Percentiles rank a stretch among this genome's conserved stretches.
These are phyloP conservation scores for Chalciporus piperatus DNA, from an alignment of 768 basidiomycete species.

Conservation along the genomic window DNA sequence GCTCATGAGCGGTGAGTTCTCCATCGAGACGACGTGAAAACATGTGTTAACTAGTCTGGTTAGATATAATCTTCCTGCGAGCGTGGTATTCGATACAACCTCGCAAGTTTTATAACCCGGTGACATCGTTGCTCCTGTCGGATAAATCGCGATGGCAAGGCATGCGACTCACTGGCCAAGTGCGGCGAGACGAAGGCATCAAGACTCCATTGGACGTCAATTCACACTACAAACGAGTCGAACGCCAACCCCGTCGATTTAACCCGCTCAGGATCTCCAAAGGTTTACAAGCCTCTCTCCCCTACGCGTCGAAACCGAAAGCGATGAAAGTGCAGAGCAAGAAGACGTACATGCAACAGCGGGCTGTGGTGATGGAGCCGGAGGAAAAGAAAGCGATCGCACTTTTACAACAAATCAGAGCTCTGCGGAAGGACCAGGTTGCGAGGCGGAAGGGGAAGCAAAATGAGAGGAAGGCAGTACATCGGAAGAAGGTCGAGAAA, in stretches of 20 bases:
- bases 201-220: conserved; percentile 80
- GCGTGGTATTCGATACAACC: conserved; percentile 98
- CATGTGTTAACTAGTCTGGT: not conserved
- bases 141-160: conserved; percentile 85
- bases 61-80: conserved; percentile 92
- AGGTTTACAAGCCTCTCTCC: conserved; percentile 86
- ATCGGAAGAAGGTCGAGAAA: conserved; percentile 71
- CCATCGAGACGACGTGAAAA: not conserved
- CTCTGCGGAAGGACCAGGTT: conserved; percentile 87
- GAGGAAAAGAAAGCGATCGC: conserved; percentile 93
- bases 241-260: conserved; percentile 80
- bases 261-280: conserved; percentile 86
- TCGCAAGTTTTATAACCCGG: conserved; percentile 94
- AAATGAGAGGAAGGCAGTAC: conserved; percentile 65
- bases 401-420: conserved; percentile 89
- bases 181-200: conserved; percentile 80
- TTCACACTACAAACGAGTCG: conserved; percentile 85
- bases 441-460: conserved; percentile 80
- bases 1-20: conserved; percentile 81
- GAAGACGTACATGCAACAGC: conserved; percentile 89
- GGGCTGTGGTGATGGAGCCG: conserved; percentile 92
- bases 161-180: conserved; percentile 94
- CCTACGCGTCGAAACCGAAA: conserved; percentile 92
- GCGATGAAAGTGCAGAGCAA: conserved; percentile 68
- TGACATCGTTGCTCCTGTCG: conserved; percentile 83